Percentiles rank a stretch among this genome's conserved stretches.
Conservation (phyloP, 441 rosid species). For the Corymbia calophylla region DNA sequence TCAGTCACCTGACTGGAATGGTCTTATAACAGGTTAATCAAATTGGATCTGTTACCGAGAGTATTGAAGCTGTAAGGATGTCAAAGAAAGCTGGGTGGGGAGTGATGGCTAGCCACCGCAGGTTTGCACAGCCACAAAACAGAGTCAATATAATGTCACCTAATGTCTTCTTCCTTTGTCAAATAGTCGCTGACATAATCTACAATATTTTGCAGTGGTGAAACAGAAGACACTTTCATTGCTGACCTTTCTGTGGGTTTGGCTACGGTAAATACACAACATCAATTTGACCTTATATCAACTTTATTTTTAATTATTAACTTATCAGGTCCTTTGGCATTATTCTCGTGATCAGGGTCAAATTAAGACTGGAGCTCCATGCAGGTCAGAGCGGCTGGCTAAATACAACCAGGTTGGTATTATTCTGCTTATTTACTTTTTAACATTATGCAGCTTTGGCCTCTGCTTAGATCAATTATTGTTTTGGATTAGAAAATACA, state of each 20-base stretch:
- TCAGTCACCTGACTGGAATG: background rate
- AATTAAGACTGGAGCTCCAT: conserved; percentile 97
- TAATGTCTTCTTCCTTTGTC: background rate
- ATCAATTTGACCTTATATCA: background rate
- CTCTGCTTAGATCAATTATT: background rate
- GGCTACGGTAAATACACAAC: conserved; percentile 26
- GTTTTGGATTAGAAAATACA: background rate
- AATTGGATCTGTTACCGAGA: conserved; percentile 43
- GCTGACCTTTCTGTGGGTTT: conserved; percentile 42
- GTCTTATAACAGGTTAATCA: conserved; percentile 25
- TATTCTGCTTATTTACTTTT: background rate
- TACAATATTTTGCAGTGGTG: conserved; percentile 19
- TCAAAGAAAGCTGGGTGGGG: conserved; percentile 41
- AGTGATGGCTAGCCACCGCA: conserved; percentile 49
- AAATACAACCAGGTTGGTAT: conserved; percentile 82
- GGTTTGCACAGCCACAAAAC: conserved; percentile 8
- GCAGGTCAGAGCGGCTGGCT: conserved; percentile 97
- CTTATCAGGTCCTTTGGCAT: background rate
- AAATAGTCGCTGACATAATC: background rate
- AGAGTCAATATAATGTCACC: background rate
- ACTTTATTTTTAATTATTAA: background rate
- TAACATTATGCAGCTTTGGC: background rate
- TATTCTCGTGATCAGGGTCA: conserved; percentile 54
- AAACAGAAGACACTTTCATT: conserved; percentile 42
- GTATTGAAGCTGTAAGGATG: conserved; percentile 41